Percentiles rank a stretch among this genome's conserved stretches.
phyloP scores from a whole-genome alignment of 2,329 filamentous ascomycete species.

The Botrytis fabae region DNA sequence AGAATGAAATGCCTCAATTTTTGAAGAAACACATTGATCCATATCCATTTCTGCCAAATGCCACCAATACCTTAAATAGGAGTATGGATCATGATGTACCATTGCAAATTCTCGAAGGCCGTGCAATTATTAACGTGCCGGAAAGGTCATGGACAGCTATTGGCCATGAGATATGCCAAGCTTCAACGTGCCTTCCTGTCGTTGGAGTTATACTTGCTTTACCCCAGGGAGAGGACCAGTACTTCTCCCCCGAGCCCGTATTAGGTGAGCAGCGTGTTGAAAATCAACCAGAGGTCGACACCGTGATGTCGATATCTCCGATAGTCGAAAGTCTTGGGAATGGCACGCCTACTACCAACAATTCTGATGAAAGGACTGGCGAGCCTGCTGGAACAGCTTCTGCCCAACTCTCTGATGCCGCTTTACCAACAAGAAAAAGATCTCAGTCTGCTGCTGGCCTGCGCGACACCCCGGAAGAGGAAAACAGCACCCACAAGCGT shows the following conservation, averaged over 20 bases:
- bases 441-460: constrained; percentile 64
- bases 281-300: constrained; percentile 37
- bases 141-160: constrained; percentile 36
- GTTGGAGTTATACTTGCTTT: constrained; percentile 32
- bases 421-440: constrained; percentile 52
- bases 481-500: constrained; percentile 58
- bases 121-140: constrained; percentile 30
- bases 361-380: constrained; percentile 28
- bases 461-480: constrained; percentile 56
- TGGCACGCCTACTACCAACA: constrained; percentile 27
- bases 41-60: constrained; percentile 61
- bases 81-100: constrained; percentile 11
- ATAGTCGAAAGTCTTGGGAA: constrained; percentile 26
- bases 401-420: constrained; percentile 32
- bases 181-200: constrained; percentile 28
- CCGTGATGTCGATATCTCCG: constrained; percentile 32
- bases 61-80: constrained; percentile 40
- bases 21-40: constrained; percentile 60
- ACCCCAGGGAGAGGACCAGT: constrained; percentile 27
- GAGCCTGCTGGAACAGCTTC: constrained; percentile 32
- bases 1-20: constrained; percentile 51
- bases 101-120: constrained; percentile 25
- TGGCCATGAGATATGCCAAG: constrained; percentile 34
- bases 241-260: constrained; percentile 1
- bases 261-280: constrained; percentile 9